Base-by-base conservation (phyloP, 2,329 filamentous ascomycete genomes). In the Emmonsiellopsis sp. region DNA sequence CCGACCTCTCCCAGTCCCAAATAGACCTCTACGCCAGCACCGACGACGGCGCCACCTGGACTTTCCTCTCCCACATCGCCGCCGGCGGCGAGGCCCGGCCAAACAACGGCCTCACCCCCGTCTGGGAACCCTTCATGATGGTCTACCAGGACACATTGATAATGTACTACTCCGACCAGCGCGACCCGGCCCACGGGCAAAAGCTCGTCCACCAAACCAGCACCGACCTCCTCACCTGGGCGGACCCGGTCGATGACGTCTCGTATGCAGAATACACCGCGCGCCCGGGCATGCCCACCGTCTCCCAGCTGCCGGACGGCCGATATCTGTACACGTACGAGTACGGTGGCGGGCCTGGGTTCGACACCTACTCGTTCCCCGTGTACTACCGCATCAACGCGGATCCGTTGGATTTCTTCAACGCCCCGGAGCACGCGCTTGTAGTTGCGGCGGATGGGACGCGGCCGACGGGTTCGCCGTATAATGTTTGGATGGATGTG, bases 61-160 rank as follows among this genome's bases (percentile, higher is more conserved):
- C 79, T 31, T 88, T 87, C 59, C 78, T 87, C 51, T 83, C 79
- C 55, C 77, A 82, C 58, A 79, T 88, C 44, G 84, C 84, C 0
- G 70, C 73, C 1, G 85, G 85, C 35, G 83, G 83, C n/a, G 74
- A 75, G 46, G 83, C 84, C 2, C 61, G 72, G 0, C 79, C 84
- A 2, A 76, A 80, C 62, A 86, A 88, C 61, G 84, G 82, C 1
- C 65, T 82, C 38, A 85, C 82, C 0, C 83, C 84, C 0, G 81
- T 89, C 16, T 89, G 85, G 85, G 86, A 89, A 65, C 85, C 85
- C 0, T 87, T 85, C 65, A 68, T 88, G 42, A 63, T 81, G 53
- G 72, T 77, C 44, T 76, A 83, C 64, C 69, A 85, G 53, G 75
- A 79, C 51, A 73, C 79, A 50, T 69, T 88, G 15, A 76, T 87